Evolutionary conservation across 1,284 basidiomycete species (phyloP), one percentile per base, ranked within the genome.

Genomic region (Tetrapyrgos nigripes): DNA sequence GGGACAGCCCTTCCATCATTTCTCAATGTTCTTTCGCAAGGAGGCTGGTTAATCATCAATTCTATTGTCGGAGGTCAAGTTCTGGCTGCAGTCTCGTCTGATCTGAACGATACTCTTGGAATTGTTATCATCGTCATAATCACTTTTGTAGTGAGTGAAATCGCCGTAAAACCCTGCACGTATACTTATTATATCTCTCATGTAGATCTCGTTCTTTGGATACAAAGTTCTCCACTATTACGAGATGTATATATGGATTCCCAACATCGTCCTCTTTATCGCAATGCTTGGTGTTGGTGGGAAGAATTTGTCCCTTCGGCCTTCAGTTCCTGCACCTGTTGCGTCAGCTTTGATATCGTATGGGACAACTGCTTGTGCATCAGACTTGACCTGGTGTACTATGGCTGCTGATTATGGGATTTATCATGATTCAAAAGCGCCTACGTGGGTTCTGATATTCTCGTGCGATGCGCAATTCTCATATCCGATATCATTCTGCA

Each of bases 81-180:
- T 1, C 74, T 93, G 44, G 83, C 85, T 2, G 82, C 85, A 33
- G 84, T 87, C 8, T 88, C 83, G 44, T 69, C 72, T 19, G 76
- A 76, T 17, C 17, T 40, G 17, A 65, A 79, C 57, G 80, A 80
- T 47, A 80, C 83, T 0, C 56, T 91, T 5, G 93, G 93, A 1
- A 94, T 95, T 60, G 88, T 92, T 17, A 88, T 95, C 57, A 89
- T 94, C 27, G 79, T 84, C 2, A 60, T 91, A 26, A 81, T 93
- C 29, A 85, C 88, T 1, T 77, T 94, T 24, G 76, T 81, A 29
- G 83, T 92, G 40, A 68, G 79, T 65, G 19, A 27, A 33, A 11
- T 31, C 13, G 13, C 28, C n/a, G 21, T 23, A 35, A 14, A 23
- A 11, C 45, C 17, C 17, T 59, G 26, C 28, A 33, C 8, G 14